phyloP scores from a whole-genome alignment of 257 asterid species.

The Marsdenia floribunda region DNA sequence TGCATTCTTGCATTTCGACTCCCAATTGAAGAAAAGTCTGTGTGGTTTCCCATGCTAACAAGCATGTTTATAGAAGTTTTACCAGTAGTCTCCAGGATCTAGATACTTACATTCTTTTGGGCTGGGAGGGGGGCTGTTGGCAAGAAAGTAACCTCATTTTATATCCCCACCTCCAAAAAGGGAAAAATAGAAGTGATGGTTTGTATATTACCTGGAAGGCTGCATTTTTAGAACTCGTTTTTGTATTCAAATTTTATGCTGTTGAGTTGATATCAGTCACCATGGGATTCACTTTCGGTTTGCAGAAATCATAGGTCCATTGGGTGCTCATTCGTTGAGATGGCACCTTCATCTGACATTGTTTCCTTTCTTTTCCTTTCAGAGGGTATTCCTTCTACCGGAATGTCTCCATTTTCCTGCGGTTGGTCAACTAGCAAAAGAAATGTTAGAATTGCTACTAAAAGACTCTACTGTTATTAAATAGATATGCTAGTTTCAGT shows the following conservation, averaged over 20 bases:
- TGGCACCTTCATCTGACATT: neutral
- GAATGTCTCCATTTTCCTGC: slow-evolving; percentile 95
- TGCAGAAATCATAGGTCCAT: neutral
- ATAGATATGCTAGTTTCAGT: neutral
- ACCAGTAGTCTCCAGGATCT: neutral
- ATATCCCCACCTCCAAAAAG: neutral
- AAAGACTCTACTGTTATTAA: slow-evolving; percentile 17
- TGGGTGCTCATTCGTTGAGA: neutral
- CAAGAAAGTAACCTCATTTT: neutral
- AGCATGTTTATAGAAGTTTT: neutral
- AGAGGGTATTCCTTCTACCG: slow-evolving; percentile 95
- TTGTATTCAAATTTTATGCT: neutral
- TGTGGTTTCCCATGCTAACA: neutral
- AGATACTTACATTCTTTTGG: neutral
- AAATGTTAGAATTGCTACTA: slow-evolving; percentile 60
- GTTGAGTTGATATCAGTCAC: neutral
- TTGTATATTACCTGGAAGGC: neutral
- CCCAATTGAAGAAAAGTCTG: neutral
- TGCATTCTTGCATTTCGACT: neutral
- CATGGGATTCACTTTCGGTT: neutral
- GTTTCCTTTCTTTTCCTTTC: slow-evolving; percentile 29
- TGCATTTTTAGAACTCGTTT: neutral
- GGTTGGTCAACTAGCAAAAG: slow-evolving; percentile 88
- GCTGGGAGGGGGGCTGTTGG: neutral
- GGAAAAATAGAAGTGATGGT: neutral